Percentiles rank a stretch among this genome's conserved stretches.
Conservation (phyloP, 352 stramenopile species). For the Pythium utonaiense region DNA sequence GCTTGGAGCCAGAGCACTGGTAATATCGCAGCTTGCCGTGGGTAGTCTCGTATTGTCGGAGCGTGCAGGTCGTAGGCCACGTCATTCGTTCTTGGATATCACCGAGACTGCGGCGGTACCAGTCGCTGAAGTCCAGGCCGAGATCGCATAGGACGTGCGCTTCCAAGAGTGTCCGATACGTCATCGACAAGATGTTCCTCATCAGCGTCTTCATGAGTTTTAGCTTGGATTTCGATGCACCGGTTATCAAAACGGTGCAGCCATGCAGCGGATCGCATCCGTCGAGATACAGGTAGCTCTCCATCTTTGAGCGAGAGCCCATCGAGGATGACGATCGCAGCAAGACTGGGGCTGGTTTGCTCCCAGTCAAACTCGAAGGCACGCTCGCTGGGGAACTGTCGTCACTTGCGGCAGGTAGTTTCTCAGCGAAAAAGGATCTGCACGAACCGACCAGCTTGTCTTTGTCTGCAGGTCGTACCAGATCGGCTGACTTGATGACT, state of each 20-base stretch:
- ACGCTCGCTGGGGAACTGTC: conserved; percentile 5
- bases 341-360: neutral
- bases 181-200: conserved; percentile 87
- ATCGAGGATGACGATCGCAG: conserved; percentile 15
- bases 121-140: conserved; percentile 21
- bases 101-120: conserved; percentile 20
- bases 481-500: conserved; percentile 91
- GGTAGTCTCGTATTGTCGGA: conserved; percentile 53
- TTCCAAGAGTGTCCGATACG: conserved; percentile 96
- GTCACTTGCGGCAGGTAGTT: conserved; percentile 45
- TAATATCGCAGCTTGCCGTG: conserved; percentile 51
- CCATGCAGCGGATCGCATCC: conserved; percentile 93
- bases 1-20: conserved; percentile 68
- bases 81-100: conserved; percentile 37
- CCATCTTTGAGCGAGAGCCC: conserved; percentile 37
- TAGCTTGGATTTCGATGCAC: conserved; percentile 83
- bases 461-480: conserved; percentile 71
- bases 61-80: conserved; percentile 73
- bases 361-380: conserved; percentile 17
- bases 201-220: conserved; percentile 92
- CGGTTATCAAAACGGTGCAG: conserved; percentile 93
- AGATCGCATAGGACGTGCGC: conserved; percentile 92
- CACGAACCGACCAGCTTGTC: conserved; percentile 61
- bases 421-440: conserved; percentile 65
- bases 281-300: conserved; percentile 94